Percentiles rank a stretch among this genome's conserved stretches.
These are phyloP conservation scores for Eucalyptus melliodora DNA, from an alignment of 345 rosid species.

Conservation along the genomic window DNA sequence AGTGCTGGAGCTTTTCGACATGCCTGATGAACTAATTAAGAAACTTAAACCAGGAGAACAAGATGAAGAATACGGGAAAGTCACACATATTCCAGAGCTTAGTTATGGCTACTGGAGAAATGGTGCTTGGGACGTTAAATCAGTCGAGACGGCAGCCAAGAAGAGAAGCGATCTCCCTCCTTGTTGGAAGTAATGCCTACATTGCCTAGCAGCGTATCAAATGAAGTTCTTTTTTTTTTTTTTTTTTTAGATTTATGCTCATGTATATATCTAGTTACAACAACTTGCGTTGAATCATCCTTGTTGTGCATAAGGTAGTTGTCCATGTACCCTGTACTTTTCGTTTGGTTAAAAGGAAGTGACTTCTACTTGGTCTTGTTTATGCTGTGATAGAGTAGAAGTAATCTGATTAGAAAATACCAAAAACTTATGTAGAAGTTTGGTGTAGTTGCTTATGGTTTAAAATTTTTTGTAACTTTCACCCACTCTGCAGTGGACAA, in stretches of 20 bases:
- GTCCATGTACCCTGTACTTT: background rate
- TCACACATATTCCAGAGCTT: background rate
- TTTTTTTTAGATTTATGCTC: background rate
- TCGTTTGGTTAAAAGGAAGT: background rate
- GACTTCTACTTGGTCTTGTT: background rate
- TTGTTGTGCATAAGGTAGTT: background rate
- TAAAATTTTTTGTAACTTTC: background rate
- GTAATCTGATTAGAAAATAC: background rate
- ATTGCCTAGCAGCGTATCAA: background rate
- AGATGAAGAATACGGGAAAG: background rate
- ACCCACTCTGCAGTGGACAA: too few species aligned
- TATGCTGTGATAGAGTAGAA: background rate
- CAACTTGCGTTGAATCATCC: background rate
- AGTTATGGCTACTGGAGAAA: background rate
- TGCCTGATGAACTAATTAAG: conserved; percentile 6
- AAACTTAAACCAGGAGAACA: background rate
- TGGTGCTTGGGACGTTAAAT: background rate
- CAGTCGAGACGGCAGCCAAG: background rate
- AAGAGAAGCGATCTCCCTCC: background rate
- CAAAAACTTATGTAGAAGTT: background rate
- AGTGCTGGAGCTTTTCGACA: conserved; percentile 1
- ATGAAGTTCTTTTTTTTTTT: background rate
- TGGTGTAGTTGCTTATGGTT: background rate
- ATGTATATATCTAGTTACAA: background rate
- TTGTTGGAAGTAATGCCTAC: background rate